Evolutionary conservation across 192 early-diverging fungal species (phyloP).

Genomic region (Umbelopsis vinacea): DNA sequence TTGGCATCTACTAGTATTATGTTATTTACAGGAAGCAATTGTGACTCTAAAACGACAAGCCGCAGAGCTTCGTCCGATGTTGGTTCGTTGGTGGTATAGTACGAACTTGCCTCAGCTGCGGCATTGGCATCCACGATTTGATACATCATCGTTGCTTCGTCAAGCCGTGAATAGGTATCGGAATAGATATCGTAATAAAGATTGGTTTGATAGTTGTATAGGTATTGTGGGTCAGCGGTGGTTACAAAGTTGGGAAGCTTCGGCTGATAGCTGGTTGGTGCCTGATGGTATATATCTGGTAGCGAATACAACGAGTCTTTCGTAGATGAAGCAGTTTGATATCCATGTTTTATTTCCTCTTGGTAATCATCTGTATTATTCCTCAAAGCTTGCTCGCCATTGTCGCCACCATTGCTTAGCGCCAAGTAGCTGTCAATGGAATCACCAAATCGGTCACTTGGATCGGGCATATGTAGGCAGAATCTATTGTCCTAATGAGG

Average conservation of each 20-base stretch:
- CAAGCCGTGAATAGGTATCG: slow-evolving; percentile 56
- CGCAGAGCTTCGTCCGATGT: slow-evolving; percentile 51
- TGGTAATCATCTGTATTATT: not conserved
- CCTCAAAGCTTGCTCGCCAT: too few relatives aligned
- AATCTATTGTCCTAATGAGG: too few relatives aligned
- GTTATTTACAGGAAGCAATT: slow-evolving; percentile 42
- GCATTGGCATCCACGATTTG: slow-evolving; percentile 44
- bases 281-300: not conserved
- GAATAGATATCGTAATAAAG: slow-evolving; percentile 61
- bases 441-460: not conserved
- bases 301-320: not conserved
- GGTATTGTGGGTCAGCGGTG: slow-evolving; percentile 35
- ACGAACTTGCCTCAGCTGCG: slow-evolving; percentile 10
- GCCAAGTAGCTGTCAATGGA: slow-evolving; percentile 6
- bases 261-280: not conserved
- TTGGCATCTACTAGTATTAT: slow-evolving; percentile 58
- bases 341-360: not conserved
- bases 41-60: slow-evolving; percentile 63
- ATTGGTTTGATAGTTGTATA: slow-evolving; percentile 47
- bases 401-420: not conserved
- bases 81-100: slow-evolving; percentile 33
- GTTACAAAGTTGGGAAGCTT: not conserved
- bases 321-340: not conserved
- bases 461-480: not conserved
- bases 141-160: slow-evolving; percentile 52